Conservation (phyloP, 331 rosid species). For the Pyrus hybrid region DNA sequence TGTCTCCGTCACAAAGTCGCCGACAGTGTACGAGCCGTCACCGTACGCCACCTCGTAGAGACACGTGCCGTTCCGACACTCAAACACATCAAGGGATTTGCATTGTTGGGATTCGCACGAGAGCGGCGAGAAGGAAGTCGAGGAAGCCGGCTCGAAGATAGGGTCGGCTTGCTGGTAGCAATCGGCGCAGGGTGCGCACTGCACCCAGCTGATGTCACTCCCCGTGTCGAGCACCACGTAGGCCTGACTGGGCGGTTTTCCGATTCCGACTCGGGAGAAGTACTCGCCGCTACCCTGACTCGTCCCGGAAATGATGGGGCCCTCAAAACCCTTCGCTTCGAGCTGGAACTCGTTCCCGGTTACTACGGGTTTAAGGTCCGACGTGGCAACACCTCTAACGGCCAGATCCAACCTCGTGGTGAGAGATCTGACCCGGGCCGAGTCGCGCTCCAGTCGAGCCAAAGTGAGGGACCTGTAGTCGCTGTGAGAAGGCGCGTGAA, state of each 20-base stretch:
- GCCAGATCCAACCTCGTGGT: conserved; percentile 43
- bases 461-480: conserved; percentile 54
- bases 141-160: conserved; percentile 52
- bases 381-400: conserved; percentile 16
- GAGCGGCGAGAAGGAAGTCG: conserved; percentile 52
- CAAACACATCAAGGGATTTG: conserved; percentile 54
- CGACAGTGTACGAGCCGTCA: conserved; percentile 89
- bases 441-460: conserved; percentile 71
- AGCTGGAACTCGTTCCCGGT: background rate
- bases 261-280: conserved; percentile 77
- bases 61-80: conserved; percentile 65
- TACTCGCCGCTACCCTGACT: conserved; percentile 95
- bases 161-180: conserved; percentile 85
- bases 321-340: conserved; percentile 27
- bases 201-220: conserved; percentile 84
- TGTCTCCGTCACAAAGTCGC: conserved; percentile 68
- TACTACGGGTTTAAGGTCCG: conserved; percentile 37
- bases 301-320: conserved; percentile 68
- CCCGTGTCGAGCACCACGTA: conserved; percentile 83
- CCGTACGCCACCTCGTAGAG: conserved; percentile 85
- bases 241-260: conserved; percentile 51
- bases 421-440: conserved; percentile 61
- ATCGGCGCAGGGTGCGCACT: conserved; percentile 82
- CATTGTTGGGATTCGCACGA: conserved; percentile 50
- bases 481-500: conserved; percentile 20